These are phyloP conservation scores for Cercophora newfieldiana DNA, from an alignment of 495 filamentous ascomycete species.

Conservation along the genomic window DNA sequence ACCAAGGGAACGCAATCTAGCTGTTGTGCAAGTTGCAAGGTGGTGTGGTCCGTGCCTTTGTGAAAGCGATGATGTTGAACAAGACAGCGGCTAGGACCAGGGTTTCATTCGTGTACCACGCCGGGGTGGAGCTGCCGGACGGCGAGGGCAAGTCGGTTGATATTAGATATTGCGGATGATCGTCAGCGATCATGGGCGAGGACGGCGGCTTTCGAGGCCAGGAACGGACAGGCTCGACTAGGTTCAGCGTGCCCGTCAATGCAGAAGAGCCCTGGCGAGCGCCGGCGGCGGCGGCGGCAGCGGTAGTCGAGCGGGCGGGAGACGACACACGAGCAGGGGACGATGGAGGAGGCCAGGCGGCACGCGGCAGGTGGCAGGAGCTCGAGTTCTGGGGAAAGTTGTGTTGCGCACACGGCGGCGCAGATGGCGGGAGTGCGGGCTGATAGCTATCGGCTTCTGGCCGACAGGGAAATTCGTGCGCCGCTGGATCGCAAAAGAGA, in stretches of 20 bases:
- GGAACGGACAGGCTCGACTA: slow-evolving; percentile 18
- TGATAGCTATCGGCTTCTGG: slow-evolving; percentile 6
- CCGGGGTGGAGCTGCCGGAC: slow-evolving; percentile 22
- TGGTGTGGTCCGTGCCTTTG: slow-evolving; percentile 39
- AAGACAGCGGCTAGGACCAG: slow-evolving; percentile 47
- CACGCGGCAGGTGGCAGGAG: slow-evolving; percentile 17
- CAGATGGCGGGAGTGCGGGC: background rate
- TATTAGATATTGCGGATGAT: slow-evolving; percentile 25
- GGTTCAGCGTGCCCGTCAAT: slow-evolving; percentile 20
- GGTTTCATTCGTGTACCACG: slow-evolving; percentile 44
- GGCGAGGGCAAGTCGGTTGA: slow-evolving; percentile 17
- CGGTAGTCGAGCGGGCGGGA: slow-evolving; percentile 19
- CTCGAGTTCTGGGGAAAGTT: background rate
- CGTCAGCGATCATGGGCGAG: slow-evolving; percentile 28
- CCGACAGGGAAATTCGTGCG: slow-evolving; percentile 4
- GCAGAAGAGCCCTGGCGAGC: slow-evolving; percentile 13
- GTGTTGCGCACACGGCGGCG: slow-evolving; percentile 9
- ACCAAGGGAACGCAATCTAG: slow-evolving; percentile 31
- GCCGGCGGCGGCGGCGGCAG: slow-evolving; percentile 21
- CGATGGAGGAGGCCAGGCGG: slow-evolving; percentile 4
- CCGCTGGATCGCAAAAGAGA: slow-evolving; percentile 5
- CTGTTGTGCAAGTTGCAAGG: slow-evolving; percentile 30
- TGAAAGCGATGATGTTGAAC: slow-evolving; percentile 40
- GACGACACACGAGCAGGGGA: slow-evolving; percentile 10
- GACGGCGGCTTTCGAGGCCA: slow-evolving; percentile 24